Evolutionary conservation across 2,329 filamentous ascomycete species (phyloP).

Genomic region (Keithomyces neogunnii): DNA sequence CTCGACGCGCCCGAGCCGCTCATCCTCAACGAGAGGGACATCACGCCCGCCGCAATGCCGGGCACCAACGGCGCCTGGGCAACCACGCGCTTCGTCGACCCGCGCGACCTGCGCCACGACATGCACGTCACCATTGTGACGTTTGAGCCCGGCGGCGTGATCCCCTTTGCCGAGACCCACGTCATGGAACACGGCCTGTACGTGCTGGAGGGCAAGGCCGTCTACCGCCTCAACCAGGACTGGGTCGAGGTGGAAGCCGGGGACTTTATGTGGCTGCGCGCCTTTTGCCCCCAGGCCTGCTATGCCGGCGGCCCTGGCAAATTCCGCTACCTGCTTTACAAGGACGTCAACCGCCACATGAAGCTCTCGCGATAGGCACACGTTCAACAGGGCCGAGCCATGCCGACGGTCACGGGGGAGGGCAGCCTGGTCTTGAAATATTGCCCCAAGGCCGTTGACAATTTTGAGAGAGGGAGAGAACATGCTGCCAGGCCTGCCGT

Average conservation of each 20-base stretch:
- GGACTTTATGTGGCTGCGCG: slow-evolving; percentile 8
- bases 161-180: slow-evolving; percentile 7
- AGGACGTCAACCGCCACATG: slow-evolving; percentile 8
- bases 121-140: slow-evolving; percentile 8
- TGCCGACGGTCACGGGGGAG: too few relatives aligned
- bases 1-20: background rate
- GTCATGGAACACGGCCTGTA: slow-evolving; percentile 9
- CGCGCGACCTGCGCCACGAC: slow-evolving; percentile 5
- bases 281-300: slow-evolving; percentile 7
- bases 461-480: too few relatives aligned
- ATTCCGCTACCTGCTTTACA: slow-evolving; percentile 7
- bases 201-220: slow-evolving; percentile 6
- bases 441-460: too few relatives aligned
- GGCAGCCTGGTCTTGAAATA: too few relatives aligned
- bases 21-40: slow-evolving; percentile 2
- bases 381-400: too few relatives aligned
- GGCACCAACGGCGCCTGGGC: slow-evolving; percentile 5
- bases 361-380: background rate
- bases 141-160: slow-evolving; percentile 5
- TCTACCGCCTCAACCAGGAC: slow-evolving; percentile 7
- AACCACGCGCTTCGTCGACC: slow-evolving; percentile 7
- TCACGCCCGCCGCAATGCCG: slow-evolving; percentile 1
- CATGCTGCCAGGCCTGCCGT: too few relatives aligned
- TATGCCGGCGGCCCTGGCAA: slow-evolving; percentile 6
- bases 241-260: slow-evolving; percentile 8